phyloP scores from a whole-genome alignment of 2,329 filamentous ascomycete genomes.

The Trichocomaceae sp. region DNA sequence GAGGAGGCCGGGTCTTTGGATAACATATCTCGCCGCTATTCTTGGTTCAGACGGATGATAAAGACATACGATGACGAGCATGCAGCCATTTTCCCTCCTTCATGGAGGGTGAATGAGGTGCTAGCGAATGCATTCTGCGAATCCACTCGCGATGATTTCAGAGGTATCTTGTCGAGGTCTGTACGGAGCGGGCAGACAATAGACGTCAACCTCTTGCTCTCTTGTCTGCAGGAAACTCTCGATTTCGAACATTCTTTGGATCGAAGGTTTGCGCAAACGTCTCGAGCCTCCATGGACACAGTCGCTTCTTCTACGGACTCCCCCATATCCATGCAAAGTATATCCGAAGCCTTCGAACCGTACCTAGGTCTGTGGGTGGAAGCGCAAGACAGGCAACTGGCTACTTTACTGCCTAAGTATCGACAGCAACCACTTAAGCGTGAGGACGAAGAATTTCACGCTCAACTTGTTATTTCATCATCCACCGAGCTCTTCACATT shows the following conservation, averaged over 20 bases:
- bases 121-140: slow-evolving; percentile 91
- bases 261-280: slow-evolving; percentile 63
- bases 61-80: slow-evolving; percentile 96
- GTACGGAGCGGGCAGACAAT: slow-evolving; percentile 75
- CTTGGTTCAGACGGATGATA: slow-evolving; percentile 93
- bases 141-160: slow-evolving; percentile 91
- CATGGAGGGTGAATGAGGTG: slow-evolving; percentile 86
- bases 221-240: slow-evolving; percentile 87
- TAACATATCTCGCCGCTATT: slow-evolving; percentile 90
- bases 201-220: slow-evolving; percentile 82
- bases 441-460: slow-evolving; percentile 83
- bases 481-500: slow-evolving; percentile 97
- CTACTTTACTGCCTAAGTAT: slow-evolving; percentile 79
- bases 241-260: slow-evolving; percentile 94
- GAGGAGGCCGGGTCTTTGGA: slow-evolving; percentile 94
- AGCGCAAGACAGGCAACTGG: slow-evolving; percentile 83
- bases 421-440: slow-evolving; percentile 72
- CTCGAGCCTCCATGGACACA: slow-evolving; percentile 81
- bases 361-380: slow-evolving; percentile 97
- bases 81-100: slow-evolving; percentile 72
- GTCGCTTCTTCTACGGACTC: slow-evolving; percentile 73
- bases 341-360: slow-evolving; percentile 94
- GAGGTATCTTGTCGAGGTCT: slow-evolving; percentile 79
- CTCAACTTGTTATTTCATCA: slow-evolving; percentile 82
- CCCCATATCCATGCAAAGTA: slow-evolving; percentile 77